These are phyloP conservation scores for Fusarium veterinarium DNA, from an alignment of 2,329 filamentous ascomycete species.

Conservation along the genomic window DNA sequence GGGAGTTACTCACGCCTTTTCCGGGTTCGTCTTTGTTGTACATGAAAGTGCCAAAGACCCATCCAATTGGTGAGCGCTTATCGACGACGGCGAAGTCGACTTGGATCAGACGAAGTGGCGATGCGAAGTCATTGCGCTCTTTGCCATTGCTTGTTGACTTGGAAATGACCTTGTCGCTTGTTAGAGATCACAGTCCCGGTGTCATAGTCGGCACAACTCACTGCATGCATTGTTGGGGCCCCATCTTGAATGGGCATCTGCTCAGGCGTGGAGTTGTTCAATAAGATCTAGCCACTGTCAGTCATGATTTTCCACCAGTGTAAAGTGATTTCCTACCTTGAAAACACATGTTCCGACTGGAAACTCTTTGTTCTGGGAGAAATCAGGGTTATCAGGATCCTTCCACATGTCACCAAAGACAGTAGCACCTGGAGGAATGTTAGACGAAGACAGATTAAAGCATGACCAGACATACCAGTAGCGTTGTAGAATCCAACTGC, in stretches of 20 bases:
- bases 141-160: background rate
- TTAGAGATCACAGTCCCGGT: rapidly evolving
- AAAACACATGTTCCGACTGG: background rate
- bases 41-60: slow-evolving; percentile 1
- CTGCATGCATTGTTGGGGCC: background rate
- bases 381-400: background rate
- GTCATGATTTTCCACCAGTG: rapidly evolving
- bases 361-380: background rate
- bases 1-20: background rate
- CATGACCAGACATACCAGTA: background rate
- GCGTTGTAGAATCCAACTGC: background rate
- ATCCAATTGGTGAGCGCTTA: background rate
- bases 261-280: background rate
- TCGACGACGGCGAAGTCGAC: background rate
- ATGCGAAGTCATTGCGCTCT: background rate
- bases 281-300: background rate
- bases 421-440: background rate
- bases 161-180: background rate
- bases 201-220: background rate
- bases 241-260: background rate
- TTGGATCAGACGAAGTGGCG: background rate
- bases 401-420: slow-evolving; percentile 8
- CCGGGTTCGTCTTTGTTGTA: background rate
- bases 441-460: background rate
- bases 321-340: rapidly evolving